Evolutionary conservation across 2,329 filamentous ascomycete species (phyloP), one percentile per base, ranked within the genome.

Genomic region (Phaeophleospora eucalypticola): DNA sequence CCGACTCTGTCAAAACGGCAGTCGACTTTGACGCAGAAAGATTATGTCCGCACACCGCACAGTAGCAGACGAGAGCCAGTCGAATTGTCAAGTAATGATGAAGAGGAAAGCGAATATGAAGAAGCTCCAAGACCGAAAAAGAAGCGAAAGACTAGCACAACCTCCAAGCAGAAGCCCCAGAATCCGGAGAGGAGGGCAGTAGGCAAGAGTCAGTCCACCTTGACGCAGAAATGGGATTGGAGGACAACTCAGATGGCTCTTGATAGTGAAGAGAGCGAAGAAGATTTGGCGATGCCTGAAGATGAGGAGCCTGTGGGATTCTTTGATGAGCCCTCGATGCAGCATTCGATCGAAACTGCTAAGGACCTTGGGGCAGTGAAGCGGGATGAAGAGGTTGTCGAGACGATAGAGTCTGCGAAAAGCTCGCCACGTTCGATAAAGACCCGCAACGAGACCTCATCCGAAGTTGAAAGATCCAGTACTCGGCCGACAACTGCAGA

Each of bases 21-120:
- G 32, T 52, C 52, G 8, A 58, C 53, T 10, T 41, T 58, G 44
- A 58, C 55, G 6, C 55, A 58, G 21, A 46, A 52, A 34, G 53
- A 56, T 36, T 56, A 51, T 29, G 36, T 56, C 32, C 41, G 29
- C n/a, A 37, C 36, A 4, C 36, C 36, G 4, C 16, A 19, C 36
- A 37, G 16, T 17, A 37, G 32, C 10, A 36, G 14, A 15, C 38
- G 34, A 9, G 9, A 43, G 21, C 17, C 18, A 4, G 12, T 47
- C 12, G n/a, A n/a, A n/a, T 16, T n/a, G 19, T 35, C 24, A 8
- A 45, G 38, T 21, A 20, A 43, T 42, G n/a, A n/a, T n/a, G 38
- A 15, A 6, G 42, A 37, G 15, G 32, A 45, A 32, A 36, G 34
- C 39, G 19, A 39, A 18, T 18, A 32, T 18, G 32, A 49, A 32